phyloP scores from a whole-genome alignment of 1,284 basidiomycete species.

The Peniophora sp. region DNA sequence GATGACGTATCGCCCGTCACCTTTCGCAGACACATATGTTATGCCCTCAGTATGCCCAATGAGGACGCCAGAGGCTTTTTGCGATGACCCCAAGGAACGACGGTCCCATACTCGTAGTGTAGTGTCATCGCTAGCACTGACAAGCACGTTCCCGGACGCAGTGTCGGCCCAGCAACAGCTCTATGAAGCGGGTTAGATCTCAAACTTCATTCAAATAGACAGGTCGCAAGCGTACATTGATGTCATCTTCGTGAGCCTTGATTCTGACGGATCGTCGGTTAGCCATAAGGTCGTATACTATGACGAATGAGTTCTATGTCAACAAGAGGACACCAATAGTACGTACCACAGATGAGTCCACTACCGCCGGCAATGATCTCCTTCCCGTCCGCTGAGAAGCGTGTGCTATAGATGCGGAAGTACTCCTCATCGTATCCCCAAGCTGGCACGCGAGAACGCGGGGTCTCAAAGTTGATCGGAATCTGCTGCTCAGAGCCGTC shows the following conservation, averaged over 20 bases:
- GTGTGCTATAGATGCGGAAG: slow-evolving; percentile 86
- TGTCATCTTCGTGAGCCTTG: slow-evolving; percentile 79
- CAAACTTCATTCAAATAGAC: not conserved
- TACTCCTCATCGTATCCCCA: slow-evolving; percentile 40
- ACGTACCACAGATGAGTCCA: slow-evolving; percentile 69
- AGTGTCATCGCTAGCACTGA: slow-evolving; percentile 91
- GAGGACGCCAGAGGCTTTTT: slow-evolving; percentile 85
- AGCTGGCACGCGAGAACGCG: slow-evolving; percentile 20
- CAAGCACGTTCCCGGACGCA: slow-evolving; percentile 85
- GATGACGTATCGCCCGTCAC: slow-evolving; percentile 91
- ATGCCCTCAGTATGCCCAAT: slow-evolving; percentile 95
- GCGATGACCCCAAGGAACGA: slow-evolving; percentile 73
- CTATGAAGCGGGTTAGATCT: not conserved
- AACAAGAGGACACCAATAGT: not conserved
- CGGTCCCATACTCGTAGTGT: slow-evolving; percentile 98
- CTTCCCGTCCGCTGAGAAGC: slow-evolving; percentile 92
- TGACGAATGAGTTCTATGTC: slow-evolving; percentile 1
- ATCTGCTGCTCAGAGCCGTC: slow-evolving; percentile 66
- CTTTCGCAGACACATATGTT: slow-evolving; percentile 82
- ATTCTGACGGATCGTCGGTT: slow-evolving; percentile 79
- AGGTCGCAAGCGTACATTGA: slow-evolving; percentile 42
- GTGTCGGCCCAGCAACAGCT: slow-evolving; percentile 95
- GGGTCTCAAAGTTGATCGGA: slow-evolving; percentile 66
- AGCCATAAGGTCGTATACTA: slow-evolving; percentile 88
- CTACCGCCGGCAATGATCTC: slow-evolving; percentile 80